Evolutionary conservation across 768 basidiomycete species (phyloP), one percentile per base, ranked within the genome.

Genomic region (Asterophora lycoperdoides): DNA sequence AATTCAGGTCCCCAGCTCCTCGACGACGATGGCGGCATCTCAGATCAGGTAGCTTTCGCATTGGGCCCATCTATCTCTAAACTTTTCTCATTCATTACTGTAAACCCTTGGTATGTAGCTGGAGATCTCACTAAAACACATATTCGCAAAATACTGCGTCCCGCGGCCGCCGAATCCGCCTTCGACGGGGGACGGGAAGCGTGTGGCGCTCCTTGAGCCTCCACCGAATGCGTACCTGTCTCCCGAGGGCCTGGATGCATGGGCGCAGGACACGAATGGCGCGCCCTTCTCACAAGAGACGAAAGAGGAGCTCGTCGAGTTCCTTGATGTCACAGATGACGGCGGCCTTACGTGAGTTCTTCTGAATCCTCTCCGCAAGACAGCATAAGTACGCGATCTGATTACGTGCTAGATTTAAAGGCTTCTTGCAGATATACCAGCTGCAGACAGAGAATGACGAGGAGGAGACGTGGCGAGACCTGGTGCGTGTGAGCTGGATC

Each of bases 371-470:
- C 14, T 14, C 36, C 13, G 34, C 8, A n/a, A n/a, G n/a, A n/a
- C n/a, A n/a, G n/a, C 23, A 23, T 23, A 23, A 23, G 23, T 23
- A 23, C 23, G 23, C 11, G 15, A 19, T 23, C 33, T 41, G 32
- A 10, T 18, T 11, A 40, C 20, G 28, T 7, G 28, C 11, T 33
- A 90, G 88, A 14, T 80, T 88, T 61, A 83, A 84, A 61, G 88
- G 89, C 1, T 90, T 92, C 60, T 60, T 89, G 61, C 86, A 90
- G 61, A 79, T 91, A 46, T 91, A 90, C 59, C 84, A 88, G 57
- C 67, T 90, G n/a, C 89, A 92, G 63, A 89, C 86, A 1, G 85
- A 88, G 56, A 86, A 81, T 53, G 89, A 90, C 54, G 86, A 89
- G 56, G 83, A 83, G 62, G 86, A 92, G 67, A 92, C 89, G 7